phyloP scores from a whole-genome alignment of 2,329 filamentous ascomycete genomes.

The Trichoderma sp. region DNA sequence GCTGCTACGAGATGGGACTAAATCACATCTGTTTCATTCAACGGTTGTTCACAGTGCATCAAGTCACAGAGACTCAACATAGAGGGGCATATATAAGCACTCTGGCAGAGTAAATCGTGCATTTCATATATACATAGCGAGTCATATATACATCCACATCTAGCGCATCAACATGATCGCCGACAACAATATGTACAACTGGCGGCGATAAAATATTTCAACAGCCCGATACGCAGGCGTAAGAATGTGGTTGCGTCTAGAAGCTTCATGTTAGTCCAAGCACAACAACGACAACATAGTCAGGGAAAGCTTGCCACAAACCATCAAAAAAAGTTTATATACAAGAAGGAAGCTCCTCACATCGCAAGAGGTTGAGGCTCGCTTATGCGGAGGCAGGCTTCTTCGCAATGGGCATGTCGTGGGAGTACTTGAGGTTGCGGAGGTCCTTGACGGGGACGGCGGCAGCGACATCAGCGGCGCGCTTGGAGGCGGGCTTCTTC shows the following conservation, averaged over 20 bases:
- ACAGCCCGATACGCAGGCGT: not conserved
- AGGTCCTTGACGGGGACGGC: conserved; percentile 8
- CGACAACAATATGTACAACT: conserved; percentile 14
- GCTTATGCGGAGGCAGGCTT: conserved; percentile 6
- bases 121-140: conserved; percentile 17
- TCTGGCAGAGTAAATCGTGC: conserved; percentile 6
- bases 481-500: not conserved
- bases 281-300: not conserved
- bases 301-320: not conserved
- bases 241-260: not conserved
- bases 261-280: not conserved
- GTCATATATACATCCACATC: conserved; percentile 19
- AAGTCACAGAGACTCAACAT: not conserved
- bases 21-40: not conserved
- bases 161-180: conserved; percentile 1
- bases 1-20: not conserved
- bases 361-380: not conserved
- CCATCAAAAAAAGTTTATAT: conserved; percentile 18
- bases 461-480: not conserved
- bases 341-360: conserved; percentile 13
- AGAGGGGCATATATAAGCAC: not conserved
- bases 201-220: not conserved
- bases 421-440: conserved; percentile 9
- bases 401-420: not conserved
- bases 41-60: not conserved